Percentiles rank a stretch among this genome's conserved stretches.
Evolutionary conservation across 2,329 filamentous ascomycete genomes (phyloP).

Genomic region (Bipolaris cookei): DNA sequence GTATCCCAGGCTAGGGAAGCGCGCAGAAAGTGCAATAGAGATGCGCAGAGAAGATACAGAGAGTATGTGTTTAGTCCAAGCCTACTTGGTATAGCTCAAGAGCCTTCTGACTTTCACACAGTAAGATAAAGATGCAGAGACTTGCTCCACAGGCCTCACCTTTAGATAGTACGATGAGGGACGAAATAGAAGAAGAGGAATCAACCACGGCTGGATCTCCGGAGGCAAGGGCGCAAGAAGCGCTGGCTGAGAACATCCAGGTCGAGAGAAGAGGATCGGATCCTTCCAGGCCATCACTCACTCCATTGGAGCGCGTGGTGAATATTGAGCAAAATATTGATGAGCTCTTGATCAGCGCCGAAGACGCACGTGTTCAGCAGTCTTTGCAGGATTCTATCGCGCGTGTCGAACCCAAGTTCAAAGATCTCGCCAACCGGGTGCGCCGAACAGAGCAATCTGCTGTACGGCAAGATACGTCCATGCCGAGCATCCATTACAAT

Average conservation of each 20-base stretch:
- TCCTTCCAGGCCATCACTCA: neutral
- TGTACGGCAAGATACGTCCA: neutral
- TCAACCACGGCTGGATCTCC: neutral
- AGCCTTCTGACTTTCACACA: neutral
- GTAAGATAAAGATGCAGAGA: neutral
- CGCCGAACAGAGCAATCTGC: neutral
- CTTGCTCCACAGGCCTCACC: neutral
- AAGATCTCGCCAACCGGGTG: neutral
- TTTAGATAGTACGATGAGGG: neutral
- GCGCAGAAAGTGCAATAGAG: neutral
- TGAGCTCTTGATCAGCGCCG: neutral
- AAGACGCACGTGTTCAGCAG: neutral
- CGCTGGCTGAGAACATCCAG: neutral
- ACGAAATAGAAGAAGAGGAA: neutral
- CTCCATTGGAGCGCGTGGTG: neutral
- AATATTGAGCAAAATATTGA: neutral
- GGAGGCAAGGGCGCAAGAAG: neutral
- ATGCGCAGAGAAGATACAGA: neutral
- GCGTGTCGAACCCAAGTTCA: neutral
- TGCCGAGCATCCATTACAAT: neutral
- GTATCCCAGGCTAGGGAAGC: neutral
- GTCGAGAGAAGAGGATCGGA: neutral
- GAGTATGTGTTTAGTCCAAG: neutral
- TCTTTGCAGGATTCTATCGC: neutral
- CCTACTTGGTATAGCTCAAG: neutral